Conservation (phyloP, 805 yeast species). For the Wickerhamomyces subpelliculosus region DNA sequence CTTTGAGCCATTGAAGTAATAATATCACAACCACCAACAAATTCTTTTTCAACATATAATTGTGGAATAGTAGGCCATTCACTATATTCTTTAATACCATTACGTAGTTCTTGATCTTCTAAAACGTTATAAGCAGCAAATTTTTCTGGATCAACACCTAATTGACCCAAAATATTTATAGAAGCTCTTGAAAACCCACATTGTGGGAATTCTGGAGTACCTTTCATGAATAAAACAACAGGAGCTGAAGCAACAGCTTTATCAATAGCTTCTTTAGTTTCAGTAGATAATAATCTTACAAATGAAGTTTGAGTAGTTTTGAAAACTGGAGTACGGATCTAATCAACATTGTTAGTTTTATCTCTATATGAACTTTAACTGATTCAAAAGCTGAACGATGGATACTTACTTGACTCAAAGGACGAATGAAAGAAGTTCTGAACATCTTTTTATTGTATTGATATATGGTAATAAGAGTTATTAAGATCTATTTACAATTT, state of each 20-base stretch:
- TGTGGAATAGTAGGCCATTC: constrained; percentile 99
- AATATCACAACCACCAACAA: constrained; percentile 97
- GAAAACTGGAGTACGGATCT: constrained; percentile 11
- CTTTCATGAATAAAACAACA: constrained; percentile 96
- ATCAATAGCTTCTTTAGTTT: constrained; percentile 78
- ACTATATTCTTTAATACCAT: constrained; percentile 91
- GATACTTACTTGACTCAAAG: constrained; percentile 1
- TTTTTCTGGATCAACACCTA: constrained; percentile 93
- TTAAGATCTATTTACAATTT: no score
- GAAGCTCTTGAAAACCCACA: constrained; percentile 98
- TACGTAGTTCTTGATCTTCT: constrained; percentile 90
- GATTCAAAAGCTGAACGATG: no score
- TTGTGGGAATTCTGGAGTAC: constrained; percentile 95
- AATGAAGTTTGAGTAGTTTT: constrained; percentile 4
- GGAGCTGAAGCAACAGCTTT: constrained; percentile 84
- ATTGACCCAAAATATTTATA: constrained; percentile 86
- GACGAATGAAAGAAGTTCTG: constrained; percentile 1
- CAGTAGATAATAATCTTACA: constrained; percentile 57
- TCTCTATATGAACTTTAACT: no score
- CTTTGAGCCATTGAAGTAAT: constrained; percentile 81
- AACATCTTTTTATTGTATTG: constrained; percentile 8
- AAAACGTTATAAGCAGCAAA: constrained; percentile 96
- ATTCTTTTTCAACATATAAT: constrained; percentile 82
- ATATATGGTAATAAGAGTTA: not conserved
- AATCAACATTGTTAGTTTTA: not conserved